Base-by-base conservation (phyloP, 2,329 filamentous ascomycete genomes). In the Penicillium palitans region DNA sequence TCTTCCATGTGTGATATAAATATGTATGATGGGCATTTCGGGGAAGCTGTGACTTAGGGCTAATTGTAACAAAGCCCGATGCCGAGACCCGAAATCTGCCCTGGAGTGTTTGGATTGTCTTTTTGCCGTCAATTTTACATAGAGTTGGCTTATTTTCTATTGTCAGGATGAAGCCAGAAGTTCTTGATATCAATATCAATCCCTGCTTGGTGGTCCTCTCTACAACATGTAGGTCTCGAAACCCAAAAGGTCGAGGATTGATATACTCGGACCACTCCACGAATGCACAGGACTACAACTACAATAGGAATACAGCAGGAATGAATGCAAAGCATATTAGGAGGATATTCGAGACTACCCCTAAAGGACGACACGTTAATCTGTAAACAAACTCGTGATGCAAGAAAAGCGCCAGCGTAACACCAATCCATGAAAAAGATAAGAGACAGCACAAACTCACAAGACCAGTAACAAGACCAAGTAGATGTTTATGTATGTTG, bases 401-500 rank as follows among this genome's bases (percentile, higher is more conserved):
- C 54, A 62, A 55, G 24, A 45, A 60, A 59, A 58, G 60, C 54
- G 44, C 55, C 57, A 46, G 54, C 55, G 45, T 37, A 63, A 60
- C 60, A 47, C 62, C 62, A 27, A 63, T 59, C 61, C 59, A 65
- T 62, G 61, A 57, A 53, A 56, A n/a, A 47, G n/a, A 57, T 51
- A 51, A 60, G 35, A 59, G 13, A 57, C 54, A 49, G 40, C 24
- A 55, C 1, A 48, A 47, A 44, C 31, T 29, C 24, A 17, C 24
- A 48, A 25, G 24, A 27, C 49, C 59, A 39, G 25, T 53, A 46
- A 45, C 29, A 41, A 52, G 47, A 58, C 40, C 54, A 56, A 57
- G 54, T 55, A 62, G 42, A 61, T 62, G 44, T 59, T 66, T 54
- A 61, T 67, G 60, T 67, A 65, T 62, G 54, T 62, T 52, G 48